Evolutionary conservation across 306 rosid genomes (phyloP).

Genomic region (Elaeagnus macrophylla): DNA sequence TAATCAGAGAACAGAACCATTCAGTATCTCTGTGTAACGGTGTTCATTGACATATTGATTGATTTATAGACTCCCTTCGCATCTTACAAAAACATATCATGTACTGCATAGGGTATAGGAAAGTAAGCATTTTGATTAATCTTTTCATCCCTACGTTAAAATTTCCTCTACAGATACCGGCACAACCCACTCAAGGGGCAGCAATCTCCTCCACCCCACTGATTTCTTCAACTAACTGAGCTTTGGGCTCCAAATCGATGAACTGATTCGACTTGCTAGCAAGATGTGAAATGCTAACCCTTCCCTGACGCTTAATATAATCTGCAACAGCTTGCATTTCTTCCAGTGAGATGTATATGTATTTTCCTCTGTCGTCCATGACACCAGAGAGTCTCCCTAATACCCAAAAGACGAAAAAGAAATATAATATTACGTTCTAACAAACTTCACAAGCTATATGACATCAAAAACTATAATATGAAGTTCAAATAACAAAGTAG

Average conservation of each 20-base stretch:
- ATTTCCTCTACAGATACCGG: background rate
- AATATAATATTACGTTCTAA: background rate
- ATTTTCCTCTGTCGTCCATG: slow-evolving; percentile 96
- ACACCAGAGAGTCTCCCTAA: slow-evolving; percentile 91
- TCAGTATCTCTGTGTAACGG: too few species aligned
- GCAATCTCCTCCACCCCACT: slow-evolving; percentile 46
- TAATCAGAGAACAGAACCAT: too few species aligned
- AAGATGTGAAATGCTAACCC: slow-evolving; percentile 89
- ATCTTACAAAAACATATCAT: too few species aligned
- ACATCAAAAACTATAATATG: background rate
- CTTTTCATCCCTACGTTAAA: background rate
- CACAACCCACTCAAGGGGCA: slow-evolving; percentile 33
- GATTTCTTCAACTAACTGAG: slow-evolving; percentile 47
- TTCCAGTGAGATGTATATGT: slow-evolving; percentile 76
- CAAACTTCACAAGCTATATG: background rate
- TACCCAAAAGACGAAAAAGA: slow-evolving; percentile 6
- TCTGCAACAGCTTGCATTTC: slow-evolving; percentile 99
- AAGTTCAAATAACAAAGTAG: background rate
- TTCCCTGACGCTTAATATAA: slow-evolving; percentile 70
- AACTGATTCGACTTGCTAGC: slow-evolving; percentile 98
- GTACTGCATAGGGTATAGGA: too few species aligned
- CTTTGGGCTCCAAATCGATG: slow-evolving; percentile 92
- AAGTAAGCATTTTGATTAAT: too few species aligned
- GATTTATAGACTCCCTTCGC: too few species aligned
- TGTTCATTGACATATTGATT: too few species aligned